phyloP scores from a whole-genome alignment of 352 stramenopile species.

The Pythium rishiriense region DNA sequence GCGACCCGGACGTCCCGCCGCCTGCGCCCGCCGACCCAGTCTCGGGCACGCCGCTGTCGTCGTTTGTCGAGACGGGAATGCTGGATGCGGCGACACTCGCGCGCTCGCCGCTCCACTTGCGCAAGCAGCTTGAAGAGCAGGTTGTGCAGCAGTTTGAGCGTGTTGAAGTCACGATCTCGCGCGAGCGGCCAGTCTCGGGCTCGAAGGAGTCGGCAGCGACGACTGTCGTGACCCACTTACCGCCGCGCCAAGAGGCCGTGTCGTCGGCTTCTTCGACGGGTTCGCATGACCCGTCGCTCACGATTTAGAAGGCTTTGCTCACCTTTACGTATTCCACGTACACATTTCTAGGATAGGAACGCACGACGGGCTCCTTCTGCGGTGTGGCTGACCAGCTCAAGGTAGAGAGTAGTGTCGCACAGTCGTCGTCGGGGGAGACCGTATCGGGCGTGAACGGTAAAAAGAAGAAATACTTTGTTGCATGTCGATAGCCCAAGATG shows the following conservation, averaged over 20 bases:
- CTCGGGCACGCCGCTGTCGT: conserved; percentile 74
- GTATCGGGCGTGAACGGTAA: conserved; percentile 7
- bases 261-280: conserved; percentile 24
- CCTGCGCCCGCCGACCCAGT: conserved; percentile 10
- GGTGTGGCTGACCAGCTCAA: not conserved
- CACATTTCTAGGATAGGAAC: conserved; percentile 19
- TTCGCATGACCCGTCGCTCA: conserved; percentile 27
- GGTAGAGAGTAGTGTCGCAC: no score
- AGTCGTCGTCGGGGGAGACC: not conserved
- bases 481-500: conserved; percentile 28
- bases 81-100: conserved; percentile 36
- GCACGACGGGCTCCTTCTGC: not conserved
- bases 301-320: conserved; percentile 25
- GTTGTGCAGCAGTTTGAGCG: conserved; percentile 74
- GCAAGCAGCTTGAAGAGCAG: conserved; percentile 62
- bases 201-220: conserved; percentile 1
- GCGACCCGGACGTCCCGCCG: conserved; percentile 32
- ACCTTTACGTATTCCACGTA: conserved; percentile 9
- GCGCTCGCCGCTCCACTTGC: conserved; percentile 49
- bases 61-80: conserved; percentile 78
- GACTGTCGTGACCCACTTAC: conserved; percentile 23
- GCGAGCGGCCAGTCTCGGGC: conserved; percentile 48
- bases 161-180: conserved; percentile 79
- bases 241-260: conserved; percentile 23
- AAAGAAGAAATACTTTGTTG: conserved; percentile 16